These are phyloP conservation scores for Dalbergia cultrata DNA, from an alignment of 306 rosid genomes.

Conservation along the genomic window DNA sequence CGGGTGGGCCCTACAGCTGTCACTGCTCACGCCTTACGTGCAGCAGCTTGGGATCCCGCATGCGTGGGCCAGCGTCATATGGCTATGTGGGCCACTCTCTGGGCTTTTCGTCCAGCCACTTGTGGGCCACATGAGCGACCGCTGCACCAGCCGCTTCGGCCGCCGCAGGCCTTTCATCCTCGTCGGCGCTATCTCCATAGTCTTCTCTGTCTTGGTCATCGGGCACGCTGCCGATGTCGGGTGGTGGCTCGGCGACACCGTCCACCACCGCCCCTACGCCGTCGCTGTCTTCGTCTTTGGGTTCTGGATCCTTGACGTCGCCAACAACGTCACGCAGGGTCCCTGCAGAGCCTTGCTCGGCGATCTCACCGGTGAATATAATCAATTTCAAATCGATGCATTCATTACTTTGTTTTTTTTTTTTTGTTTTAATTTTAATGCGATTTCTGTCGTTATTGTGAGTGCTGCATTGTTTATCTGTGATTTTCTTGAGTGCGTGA, in stretches of 20 bases:
- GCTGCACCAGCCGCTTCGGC: slow-evolving; percentile 79
- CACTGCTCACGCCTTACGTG: slow-evolving; percentile 87
- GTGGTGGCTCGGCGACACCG: slow-evolving; percentile 73
- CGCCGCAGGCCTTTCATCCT: slow-evolving; percentile 90
- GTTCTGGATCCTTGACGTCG: slow-evolving; percentile 88
- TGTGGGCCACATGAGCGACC: slow-evolving; percentile 87
- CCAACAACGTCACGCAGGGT: slow-evolving; percentile 83
- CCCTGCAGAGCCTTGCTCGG: slow-evolving; percentile 92
- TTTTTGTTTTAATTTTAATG: neutral
- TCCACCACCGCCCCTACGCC: slow-evolving; percentile 63
- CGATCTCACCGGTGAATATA: slow-evolving; percentile 79
- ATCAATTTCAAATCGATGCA: neutral
- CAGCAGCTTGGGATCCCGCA: slow-evolving; percentile 97
- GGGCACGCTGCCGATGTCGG: slow-evolving; percentile 90
- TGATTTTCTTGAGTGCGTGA: neutral
- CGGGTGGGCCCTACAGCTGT: slow-evolving; percentile 97
- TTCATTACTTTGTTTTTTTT: too few species aligned
- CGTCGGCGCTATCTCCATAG: slow-evolving; percentile 66
- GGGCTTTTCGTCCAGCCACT: slow-evolving; percentile 88
- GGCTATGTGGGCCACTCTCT: slow-evolving; percentile 93
- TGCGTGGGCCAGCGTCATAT: slow-evolving; percentile 90
- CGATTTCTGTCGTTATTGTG: neutral
- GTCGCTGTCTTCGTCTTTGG: slow-evolving; percentile 74
- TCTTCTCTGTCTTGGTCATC: slow-evolving; percentile 66
- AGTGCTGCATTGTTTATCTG: slow-evolving; percentile 8